phyloP scores from a whole-genome alignment of 2,329 filamentous ascomycete genomes.

The Gnomoniopsis sp. region DNA sequence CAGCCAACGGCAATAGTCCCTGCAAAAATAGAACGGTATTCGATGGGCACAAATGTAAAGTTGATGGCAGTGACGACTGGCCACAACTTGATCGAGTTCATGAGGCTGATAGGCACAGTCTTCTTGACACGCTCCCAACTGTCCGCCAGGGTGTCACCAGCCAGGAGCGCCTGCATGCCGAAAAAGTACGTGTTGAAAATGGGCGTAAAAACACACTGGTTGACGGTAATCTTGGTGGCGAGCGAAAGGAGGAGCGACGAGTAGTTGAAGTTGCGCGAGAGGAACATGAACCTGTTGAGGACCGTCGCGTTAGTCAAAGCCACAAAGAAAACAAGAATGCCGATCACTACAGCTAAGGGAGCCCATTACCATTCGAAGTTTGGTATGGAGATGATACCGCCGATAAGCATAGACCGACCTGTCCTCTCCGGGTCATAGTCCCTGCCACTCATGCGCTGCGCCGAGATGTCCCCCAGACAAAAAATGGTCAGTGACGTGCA shows the following conservation, averaged over 20 bases:
- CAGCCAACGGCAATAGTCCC: slow-evolving; percentile 80
- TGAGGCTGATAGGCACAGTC: slow-evolving; percentile 72
- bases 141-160: slow-evolving; percentile 62
- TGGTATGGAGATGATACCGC: slow-evolving; percentile 70
- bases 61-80: slow-evolving; percentile 81
- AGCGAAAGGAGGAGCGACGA: slow-evolving; percentile 68
- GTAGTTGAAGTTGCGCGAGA: slow-evolving; percentile 83
- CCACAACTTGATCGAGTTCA: slow-evolving; percentile 85
- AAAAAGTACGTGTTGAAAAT: slow-evolving; percentile 84
- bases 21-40: slow-evolving; percentile 77
- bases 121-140: slow-evolving; percentile 67
- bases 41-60: slow-evolving; percentile 77
- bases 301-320: slow-evolving; percentile 3
- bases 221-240: slow-evolving; percentile 72
- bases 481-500: slow-evolving; percentile 75
- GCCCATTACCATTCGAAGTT: slow-evolving; percentile 71
- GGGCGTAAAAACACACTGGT: slow-evolving; percentile 78
- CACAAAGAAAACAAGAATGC: background rate
- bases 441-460: slow-evolving; percentile 63
- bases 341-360: background rate
- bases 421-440: slow-evolving; percentile 69
- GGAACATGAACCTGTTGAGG: slow-evolving; percentile 67
- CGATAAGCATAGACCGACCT: slow-evolving; percentile 69
- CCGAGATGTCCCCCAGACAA: slow-evolving; percentile 71
- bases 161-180: slow-evolving; percentile 70